phyloP scores from a whole-genome alignment of 2,329 filamentous ascomycete species.

The Monascus ruber region DNA sequence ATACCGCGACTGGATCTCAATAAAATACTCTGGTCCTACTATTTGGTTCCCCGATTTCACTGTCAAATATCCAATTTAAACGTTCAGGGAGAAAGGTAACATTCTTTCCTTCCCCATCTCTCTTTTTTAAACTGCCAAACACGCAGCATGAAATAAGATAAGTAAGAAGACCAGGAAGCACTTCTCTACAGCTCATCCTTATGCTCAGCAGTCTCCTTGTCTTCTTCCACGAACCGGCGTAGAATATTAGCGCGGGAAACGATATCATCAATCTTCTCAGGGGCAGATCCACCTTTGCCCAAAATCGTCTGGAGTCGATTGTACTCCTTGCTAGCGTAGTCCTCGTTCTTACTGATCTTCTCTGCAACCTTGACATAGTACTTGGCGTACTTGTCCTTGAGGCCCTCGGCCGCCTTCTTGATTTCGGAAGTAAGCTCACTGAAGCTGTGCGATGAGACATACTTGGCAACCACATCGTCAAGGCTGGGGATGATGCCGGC shows the following conservation, averaged over 20 bases:
- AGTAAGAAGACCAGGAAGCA: not conserved
- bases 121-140: too few relatives aligned
- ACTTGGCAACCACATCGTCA: slow-evolving; percentile 64
- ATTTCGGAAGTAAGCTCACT: slow-evolving; percentile 58
- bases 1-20: too few relatives aligned
- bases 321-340: slow-evolving; percentile 76
- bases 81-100: too few relatives aligned
- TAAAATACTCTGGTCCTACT: too few relatives aligned
- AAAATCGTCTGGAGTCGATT: slow-evolving; percentile 67
- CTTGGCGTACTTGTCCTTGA: slow-evolving; percentile 73
- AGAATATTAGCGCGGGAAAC: slow-evolving; percentile 80
- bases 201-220: slow-evolving; percentile 41
- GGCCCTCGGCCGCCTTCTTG: slow-evolving; percentile 54
- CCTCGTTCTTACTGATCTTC: slow-evolving; percentile 68
- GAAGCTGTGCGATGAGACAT: slow-evolving; percentile 50
- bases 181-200: slow-evolving; percentile 60
- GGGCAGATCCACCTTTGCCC: slow-evolving; percentile 73
- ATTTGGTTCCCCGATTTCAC: too few relatives aligned
- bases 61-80: too few relatives aligned
- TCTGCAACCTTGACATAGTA: slow-evolving; percentile 90
- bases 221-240: slow-evolving; percentile 58
- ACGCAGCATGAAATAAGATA: too few relatives aligned
- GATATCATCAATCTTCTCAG: slow-evolving; percentile 80
- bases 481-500: slow-evolving; percentile 76
- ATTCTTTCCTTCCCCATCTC: too few relatives aligned